Evolutionary conservation across 495 filamentous ascomycete genomes (phyloP).

Genomic region (Pyrenopolyporus hunteri): DNA sequence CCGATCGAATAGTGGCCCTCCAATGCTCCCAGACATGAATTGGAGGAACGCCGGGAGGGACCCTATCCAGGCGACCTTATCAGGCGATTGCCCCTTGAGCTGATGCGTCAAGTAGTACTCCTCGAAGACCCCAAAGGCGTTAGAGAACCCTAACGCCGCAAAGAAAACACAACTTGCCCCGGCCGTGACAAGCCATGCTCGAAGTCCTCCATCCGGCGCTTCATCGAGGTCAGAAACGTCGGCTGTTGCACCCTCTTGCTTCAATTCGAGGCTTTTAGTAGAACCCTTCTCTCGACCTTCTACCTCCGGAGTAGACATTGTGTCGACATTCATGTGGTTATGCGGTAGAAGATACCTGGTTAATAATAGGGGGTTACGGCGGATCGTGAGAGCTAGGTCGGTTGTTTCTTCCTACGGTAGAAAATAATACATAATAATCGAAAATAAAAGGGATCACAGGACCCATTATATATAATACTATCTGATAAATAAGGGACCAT

Average conservation of each 20-base stretch:
- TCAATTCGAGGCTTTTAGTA: neutral
- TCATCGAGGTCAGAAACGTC: neutral
- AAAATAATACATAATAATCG: slow-evolving; percentile 1
- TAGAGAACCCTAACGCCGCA: slow-evolving; percentile 64
- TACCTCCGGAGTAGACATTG: slow-evolving; percentile 13
- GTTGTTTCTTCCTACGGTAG: neutral
- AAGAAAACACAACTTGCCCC: slow-evolving; percentile 51
- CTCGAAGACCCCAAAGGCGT: slow-evolving; percentile 68
- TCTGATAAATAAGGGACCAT: neutral
- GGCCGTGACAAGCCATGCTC: slow-evolving; percentile 44
- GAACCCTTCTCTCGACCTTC: slow-evolving; percentile 7
- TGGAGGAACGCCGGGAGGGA: slow-evolving; percentile 56
- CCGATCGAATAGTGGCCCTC: slow-evolving; percentile 60
- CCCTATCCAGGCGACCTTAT: slow-evolving; percentile 67
- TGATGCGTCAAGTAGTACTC: slow-evolving; percentile 63
- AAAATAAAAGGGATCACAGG: neutral
- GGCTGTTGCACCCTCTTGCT: neutral
- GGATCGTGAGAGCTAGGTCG: neutral
- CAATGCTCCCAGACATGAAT: slow-evolving; percentile 53
- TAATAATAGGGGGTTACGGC: neutral
- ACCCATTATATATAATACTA: slow-evolving; percentile 12
- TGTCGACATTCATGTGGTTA: neutral
- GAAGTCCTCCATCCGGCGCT: slow-evolving; percentile 44
- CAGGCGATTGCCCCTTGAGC: slow-evolving; percentile 53
- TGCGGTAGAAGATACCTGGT: neutral